Conservation (phyloP, 2,329 filamentous ascomycete genomes). For the Zymoseptoria tritici region DNA sequence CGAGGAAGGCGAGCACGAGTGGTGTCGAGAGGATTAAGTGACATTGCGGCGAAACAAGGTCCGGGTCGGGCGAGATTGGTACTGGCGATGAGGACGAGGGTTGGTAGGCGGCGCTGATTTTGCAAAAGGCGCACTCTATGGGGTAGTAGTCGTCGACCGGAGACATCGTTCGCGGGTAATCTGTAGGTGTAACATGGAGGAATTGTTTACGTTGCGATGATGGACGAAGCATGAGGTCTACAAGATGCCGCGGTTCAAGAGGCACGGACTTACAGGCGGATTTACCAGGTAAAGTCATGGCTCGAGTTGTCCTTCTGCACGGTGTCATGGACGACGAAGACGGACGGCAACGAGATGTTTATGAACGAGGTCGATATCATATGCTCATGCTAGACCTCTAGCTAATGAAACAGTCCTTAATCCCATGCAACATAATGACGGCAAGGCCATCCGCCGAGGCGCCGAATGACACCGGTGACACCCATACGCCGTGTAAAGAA, state of each 20-base stretch:
- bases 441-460: not conserved
- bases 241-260: not conserved
- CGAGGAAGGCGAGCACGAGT: conserved; percentile 76
- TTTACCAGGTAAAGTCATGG: not conserved
- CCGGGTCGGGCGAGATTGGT: conserved; percentile 29
- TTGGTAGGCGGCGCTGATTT: conserved; percentile 47
- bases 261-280: not conserved
- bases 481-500: conserved; percentile 5
- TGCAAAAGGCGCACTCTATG: conserved; percentile 51
- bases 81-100: conserved; percentile 25
- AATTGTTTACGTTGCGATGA: not conserved
- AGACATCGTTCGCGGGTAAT: conserved; percentile 6
- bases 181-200: not conserved
- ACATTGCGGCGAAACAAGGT: conserved; percentile 29
- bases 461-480: conserved; percentile 5
- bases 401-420: conserved; percentile 5
- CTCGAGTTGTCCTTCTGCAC: not conserved
- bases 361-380: conserved; percentile 1
- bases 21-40: conserved; percentile 70
- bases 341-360: not conserved
- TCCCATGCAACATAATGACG: conserved; percentile 3
- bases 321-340: too few relatives aligned
- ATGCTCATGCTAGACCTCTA: conserved; percentile 13
- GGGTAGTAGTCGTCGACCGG: conserved; percentile 33
- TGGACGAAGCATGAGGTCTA: not conserved